phyloP scores from a whole-genome alignment of 306 rosid genomes.

The Vicia sativa region DNA sequence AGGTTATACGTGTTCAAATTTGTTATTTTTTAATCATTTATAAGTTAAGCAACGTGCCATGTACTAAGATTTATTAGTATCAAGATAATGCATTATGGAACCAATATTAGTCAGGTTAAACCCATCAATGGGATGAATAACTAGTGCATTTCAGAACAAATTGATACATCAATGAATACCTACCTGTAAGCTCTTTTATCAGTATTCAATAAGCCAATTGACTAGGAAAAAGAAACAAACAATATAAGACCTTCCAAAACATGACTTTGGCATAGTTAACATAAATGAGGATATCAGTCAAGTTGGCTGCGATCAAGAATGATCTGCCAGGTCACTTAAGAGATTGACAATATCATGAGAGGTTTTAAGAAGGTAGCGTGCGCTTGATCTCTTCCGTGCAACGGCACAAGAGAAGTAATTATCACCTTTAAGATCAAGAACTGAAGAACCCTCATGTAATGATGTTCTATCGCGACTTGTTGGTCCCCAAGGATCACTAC shows the following conservation, averaged over 20 bases:
- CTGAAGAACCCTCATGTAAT: slow-evolving; percentile 77
- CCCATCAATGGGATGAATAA: slow-evolving; percentile 8
- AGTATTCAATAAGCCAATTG: slow-evolving; percentile 1
- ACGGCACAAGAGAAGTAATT: slow-evolving; percentile 92
- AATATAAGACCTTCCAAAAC: slow-evolving; percentile 29
- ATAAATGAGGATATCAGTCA: slow-evolving; percentile 22
- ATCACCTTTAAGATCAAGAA: slow-evolving; percentile 84
- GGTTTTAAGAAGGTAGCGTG: slow-evolving; percentile 77
- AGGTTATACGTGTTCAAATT: neutral
- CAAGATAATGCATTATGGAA: neutral
- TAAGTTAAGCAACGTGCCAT: too few relatives aligned
- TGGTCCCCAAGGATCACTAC: slow-evolving; percentile 48
- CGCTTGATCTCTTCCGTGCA: slow-evolving; percentile 70
- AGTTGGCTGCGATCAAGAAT: slow-evolving; percentile 34
- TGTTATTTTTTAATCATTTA: too few relatives aligned
- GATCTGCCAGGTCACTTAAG: slow-evolving; percentile 59
- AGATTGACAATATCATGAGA: slow-evolving; percentile 68
- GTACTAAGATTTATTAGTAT: neutral
- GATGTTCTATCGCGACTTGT: slow-evolving; percentile 51
- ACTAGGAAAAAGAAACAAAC: neutral
- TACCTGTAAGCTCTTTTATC: neutral
- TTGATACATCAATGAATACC: neutral
- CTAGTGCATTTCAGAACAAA: slow-evolving; percentile 9
- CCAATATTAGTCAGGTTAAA: slow-evolving; percentile 15
- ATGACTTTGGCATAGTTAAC: slow-evolving; percentile 16